Evolutionary conservation across 306 rosid genomes (phyloP).

Genomic region (Vigna reflexopilosa): DNA sequence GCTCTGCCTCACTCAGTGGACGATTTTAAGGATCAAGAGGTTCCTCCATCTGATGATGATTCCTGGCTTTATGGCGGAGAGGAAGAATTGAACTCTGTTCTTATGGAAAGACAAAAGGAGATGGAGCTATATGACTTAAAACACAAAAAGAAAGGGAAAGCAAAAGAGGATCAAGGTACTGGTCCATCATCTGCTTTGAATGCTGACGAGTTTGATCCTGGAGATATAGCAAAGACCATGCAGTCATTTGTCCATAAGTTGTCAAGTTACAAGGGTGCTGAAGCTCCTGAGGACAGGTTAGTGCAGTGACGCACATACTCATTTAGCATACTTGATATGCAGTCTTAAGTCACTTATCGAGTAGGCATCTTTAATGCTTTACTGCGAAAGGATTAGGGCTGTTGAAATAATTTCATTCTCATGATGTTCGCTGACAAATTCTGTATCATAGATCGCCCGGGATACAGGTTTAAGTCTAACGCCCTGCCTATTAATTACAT

Average conservation of each 20-base stretch:
- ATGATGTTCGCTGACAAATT: slow-evolving; percentile 31
- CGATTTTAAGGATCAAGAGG: slow-evolving; percentile 62
- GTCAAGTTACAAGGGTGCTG: slow-evolving; percentile 93
- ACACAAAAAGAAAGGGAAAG: slow-evolving; percentile 71
- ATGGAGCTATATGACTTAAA: slow-evolving; percentile 71
- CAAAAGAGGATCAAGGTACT: slow-evolving; percentile 53
- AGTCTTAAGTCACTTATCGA: not conserved
- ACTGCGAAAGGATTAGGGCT: slow-evolving; percentile 2
- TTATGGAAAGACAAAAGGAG: slow-evolving; percentile 90
- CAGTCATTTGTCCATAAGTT: slow-evolving; percentile 76
- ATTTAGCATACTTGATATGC: slow-evolving; percentile 33
- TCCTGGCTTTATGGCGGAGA: slow-evolving; percentile 91
- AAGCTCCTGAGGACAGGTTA: slow-evolving; percentile 83
- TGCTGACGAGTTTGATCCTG: slow-evolving; percentile 65
- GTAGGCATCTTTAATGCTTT: slow-evolving; percentile 5
- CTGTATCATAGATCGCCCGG: not conserved
- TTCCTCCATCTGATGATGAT: slow-evolving; percentile 88
- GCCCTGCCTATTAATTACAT: slow-evolving; percentile 20
- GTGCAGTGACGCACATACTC: slow-evolving; percentile 29
- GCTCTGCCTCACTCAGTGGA: slow-evolving; percentile 67
- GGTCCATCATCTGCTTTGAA: slow-evolving; percentile 57
- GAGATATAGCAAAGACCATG: slow-evolving; percentile 82
- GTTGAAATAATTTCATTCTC: slow-evolving; percentile 29
- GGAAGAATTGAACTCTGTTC: slow-evolving; percentile 80
- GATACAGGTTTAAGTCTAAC: slow-evolving; percentile 13